A percentile compares a stretch with the other conserved stretches of the same genome.
Evolutionary conservation across 352 stramenopile species (phyloP).

Genomic region (Phytopythium litorale): DNA sequence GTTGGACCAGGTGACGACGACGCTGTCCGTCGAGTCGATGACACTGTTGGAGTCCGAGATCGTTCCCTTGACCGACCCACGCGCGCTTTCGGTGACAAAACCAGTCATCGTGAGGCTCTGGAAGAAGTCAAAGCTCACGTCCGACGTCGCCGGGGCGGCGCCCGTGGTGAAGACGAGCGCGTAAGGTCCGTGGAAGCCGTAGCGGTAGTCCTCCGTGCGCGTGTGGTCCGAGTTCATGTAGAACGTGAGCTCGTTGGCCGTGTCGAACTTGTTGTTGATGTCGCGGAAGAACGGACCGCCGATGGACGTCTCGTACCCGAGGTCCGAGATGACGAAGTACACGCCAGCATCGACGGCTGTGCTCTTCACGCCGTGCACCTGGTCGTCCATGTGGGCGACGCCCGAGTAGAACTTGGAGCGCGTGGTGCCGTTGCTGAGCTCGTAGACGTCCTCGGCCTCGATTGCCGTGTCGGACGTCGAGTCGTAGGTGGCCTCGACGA

Average conservation of each 20-base stretch:
- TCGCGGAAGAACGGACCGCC: conserved; percentile 50
- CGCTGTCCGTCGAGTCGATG: conserved; percentile 12
- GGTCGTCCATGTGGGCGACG: conserved; percentile 34
- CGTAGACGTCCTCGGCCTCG: conserved; percentile 42
- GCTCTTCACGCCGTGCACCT: conserved; percentile 31
- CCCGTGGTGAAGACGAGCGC: conserved; percentile 43
- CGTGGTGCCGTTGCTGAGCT: conserved; percentile 21
- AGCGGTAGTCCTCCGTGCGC: conserved; percentile 44
- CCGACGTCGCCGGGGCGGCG: conserved; percentile 12
- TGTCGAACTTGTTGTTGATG: conserved; percentile 57
- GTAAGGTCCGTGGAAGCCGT: conserved; percentile 51
- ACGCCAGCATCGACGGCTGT: conserved; percentile 31
- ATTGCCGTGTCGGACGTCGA: conserved; percentile 36
- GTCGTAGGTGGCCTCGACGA: conserved; percentile 12
- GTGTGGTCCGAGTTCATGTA: conserved; percentile 67
- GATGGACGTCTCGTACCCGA: conserved; percentile 44
- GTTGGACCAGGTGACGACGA: conserved; percentile 44
- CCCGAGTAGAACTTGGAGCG: conserved; percentile 45
- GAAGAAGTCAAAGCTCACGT: conserved; percentile 47
- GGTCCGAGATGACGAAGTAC: conserved; percentile 48
- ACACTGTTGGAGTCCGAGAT: conserved; percentile 30
- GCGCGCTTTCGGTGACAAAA: conserved; percentile 28
- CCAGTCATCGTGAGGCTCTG: conserved; percentile 34
- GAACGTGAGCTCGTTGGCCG: conserved; percentile 46
- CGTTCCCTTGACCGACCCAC: conserved; percentile 26